phyloP scores from a whole-genome alignment of 345 rosid species.

The Boechera retrofracta region DNA sequence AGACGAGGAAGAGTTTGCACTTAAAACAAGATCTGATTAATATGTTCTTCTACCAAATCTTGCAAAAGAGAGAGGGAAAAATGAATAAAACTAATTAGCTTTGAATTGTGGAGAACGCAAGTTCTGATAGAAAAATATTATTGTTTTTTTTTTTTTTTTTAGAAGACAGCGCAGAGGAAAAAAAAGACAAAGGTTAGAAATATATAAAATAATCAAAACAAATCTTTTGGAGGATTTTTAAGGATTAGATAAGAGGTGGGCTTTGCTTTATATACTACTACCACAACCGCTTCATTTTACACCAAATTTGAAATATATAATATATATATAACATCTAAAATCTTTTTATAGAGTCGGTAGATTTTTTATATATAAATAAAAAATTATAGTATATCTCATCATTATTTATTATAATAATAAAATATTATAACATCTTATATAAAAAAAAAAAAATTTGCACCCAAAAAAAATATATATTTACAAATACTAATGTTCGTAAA shows the following conservation, averaged over 20 bases:
- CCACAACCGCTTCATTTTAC: conserved; percentile 30
- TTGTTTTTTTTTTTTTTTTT: background rate
- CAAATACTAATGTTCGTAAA: too few relatives aligned
- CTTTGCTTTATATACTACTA: conserved; percentile 41
- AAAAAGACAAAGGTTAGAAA: conserved; percentile 14
- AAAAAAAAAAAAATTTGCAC: too few relatives aligned
- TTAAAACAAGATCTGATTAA: conserved; percentile 61
- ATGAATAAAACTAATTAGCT: conserved; percentile 35
- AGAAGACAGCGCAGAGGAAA: conserved; percentile 36
- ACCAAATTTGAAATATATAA: conserved; percentile 9
- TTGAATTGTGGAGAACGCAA: conserved; percentile 63
- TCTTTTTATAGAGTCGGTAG: background rate
- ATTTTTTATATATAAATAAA: background rate
- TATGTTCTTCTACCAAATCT: conserved; percentile 47
- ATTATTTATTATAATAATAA: too few relatives aligned
- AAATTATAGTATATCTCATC: too few relatives aligned
- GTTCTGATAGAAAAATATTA: conserved; percentile 15
- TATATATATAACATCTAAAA: background rate
- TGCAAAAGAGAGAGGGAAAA: conserved; percentile 43
- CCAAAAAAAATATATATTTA: too few relatives aligned
- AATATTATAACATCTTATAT: too few relatives aligned
- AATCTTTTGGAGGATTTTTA: conserved; percentile 45
- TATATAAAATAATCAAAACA: conserved; percentile 42
- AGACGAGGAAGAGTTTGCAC: conserved; percentile 9
- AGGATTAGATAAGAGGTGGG: conserved; percentile 45